Evolutionary conservation across 805 yeast genomes (phyloP).

Genomic region (Zygoascus bituminiphila): DNA sequence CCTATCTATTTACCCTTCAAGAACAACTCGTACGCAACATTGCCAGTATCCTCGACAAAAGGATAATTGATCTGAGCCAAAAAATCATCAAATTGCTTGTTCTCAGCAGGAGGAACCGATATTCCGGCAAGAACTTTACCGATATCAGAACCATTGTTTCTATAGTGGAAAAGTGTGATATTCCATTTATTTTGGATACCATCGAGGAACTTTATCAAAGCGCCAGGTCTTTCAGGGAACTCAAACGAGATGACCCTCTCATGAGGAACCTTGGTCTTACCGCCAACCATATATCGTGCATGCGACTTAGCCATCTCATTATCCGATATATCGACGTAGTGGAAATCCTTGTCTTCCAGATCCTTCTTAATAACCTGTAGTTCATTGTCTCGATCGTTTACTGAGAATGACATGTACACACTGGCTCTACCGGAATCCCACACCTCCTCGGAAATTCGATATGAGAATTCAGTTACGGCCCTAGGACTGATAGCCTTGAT

Average conservation of each 20-base stretch:
- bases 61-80: conserved; percentile 67
- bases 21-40: conserved; percentile 77
- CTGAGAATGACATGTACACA: conserved; percentile 83
- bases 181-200: conserved; percentile 77
- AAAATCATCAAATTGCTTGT: conserved; percentile 56
- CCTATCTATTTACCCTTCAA: conserved; percentile 33
- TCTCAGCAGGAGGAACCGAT: conserved; percentile 66
- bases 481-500: conserved; percentile 79
- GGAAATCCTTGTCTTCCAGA: conserved; percentile 56
- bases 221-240: conserved; percentile 97
- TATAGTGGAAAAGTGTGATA: conserved; percentile 87
- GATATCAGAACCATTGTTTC: conserved; percentile 93
- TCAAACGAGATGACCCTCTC: conserved; percentile 81
- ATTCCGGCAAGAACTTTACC: conserved; percentile 91
- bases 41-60: conserved; percentile 73
- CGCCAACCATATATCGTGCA: conserved; percentile 94
- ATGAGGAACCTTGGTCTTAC: conserved; percentile 60
- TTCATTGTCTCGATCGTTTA: conserved; percentile 64
- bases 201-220: conserved; percentile 70
- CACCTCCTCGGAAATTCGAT: conserved; percentile 50
- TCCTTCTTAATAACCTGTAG: conserved; percentile 52
- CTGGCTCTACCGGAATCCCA: conserved; percentile 42
- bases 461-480: conserved; percentile 88
- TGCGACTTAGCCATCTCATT: conserved; percentile 95
- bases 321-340: conserved; percentile 76